Evolutionary conservation across 1,139 yeast species (phyloP).

Genomic region (Komagataea norvegica): DNA sequence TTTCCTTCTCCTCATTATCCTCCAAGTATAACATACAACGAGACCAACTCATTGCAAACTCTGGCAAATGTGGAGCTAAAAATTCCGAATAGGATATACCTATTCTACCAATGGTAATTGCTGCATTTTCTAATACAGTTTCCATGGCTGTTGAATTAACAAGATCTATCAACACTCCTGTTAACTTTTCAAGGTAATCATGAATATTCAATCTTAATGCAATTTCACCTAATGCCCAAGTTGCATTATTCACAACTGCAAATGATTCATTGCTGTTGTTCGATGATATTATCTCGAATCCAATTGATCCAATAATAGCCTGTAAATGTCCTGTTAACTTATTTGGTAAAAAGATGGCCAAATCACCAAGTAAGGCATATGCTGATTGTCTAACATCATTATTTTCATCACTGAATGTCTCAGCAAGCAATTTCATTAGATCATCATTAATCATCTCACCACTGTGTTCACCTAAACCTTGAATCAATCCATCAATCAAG

Average conservation of each 20-base stretch:
- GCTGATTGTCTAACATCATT: conserved; percentile 91
- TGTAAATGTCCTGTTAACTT: conserved; percentile 51
- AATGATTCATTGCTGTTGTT: conserved; percentile 42
- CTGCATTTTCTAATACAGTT: conserved; percentile 79
- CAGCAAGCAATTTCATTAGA: conserved; percentile 58
- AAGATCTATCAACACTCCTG: conserved; percentile 60
- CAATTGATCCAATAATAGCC: conserved; percentile 55
- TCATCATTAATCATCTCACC: conserved; percentile 49
- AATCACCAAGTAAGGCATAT: conserved; percentile 86
- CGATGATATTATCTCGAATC: conserved; percentile 53
- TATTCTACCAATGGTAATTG: conserved; percentile 89
- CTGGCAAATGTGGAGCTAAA: conserved; percentile 51
- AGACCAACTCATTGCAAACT: conserved; percentile 64
- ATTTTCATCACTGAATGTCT: conserved; percentile 70
- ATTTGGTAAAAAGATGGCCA: conserved; percentile 55
- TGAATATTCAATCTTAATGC: conserved; percentile 57
- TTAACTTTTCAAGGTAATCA: conserved; percentile 58
- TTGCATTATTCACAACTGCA: conserved; percentile 81
- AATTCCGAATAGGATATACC: conserved; percentile 62
- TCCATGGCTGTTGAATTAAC: conserved; percentile 49
- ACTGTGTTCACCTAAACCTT: conserved; percentile 71
- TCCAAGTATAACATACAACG: conserved; percentile 56
- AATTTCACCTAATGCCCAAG: conserved; percentile 92
- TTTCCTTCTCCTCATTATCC: conserved; percentile 78
- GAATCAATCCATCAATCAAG: conserved; percentile 85